These are phyloP conservation scores for Wickerhamomyces silvicola DNA, from an alignment of 805 yeast species.

Conservation along the genomic window DNA sequence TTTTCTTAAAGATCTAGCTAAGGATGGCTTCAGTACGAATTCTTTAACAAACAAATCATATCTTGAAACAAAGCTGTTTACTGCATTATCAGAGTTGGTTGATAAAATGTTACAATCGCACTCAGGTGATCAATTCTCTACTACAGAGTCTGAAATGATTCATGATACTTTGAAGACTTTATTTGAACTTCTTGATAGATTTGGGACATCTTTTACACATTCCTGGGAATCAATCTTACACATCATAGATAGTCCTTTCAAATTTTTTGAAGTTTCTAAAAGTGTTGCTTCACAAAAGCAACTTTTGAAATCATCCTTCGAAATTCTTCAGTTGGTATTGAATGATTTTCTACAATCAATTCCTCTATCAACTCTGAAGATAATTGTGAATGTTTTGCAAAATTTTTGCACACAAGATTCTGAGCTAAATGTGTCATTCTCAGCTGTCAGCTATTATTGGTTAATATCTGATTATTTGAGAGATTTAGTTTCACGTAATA, in stretches of 20 bases:
- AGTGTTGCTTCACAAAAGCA: conserved; percentile 18
- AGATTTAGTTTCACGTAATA: conserved; percentile 2
- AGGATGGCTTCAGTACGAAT: conserved; percentile 10
- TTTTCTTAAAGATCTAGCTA: conserved; percentile 32
- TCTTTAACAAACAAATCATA: conserved; percentile 6
- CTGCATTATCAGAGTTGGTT: conserved; percentile 41
- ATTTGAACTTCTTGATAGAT: conserved; percentile 69
- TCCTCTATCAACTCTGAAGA: conserved; percentile 57
- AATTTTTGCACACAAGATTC: conserved; percentile 63
- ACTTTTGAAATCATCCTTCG: conserved; percentile 66
- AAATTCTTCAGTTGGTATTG: conserved; percentile 72
- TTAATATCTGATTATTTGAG: conserved; percentile 72
- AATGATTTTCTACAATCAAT: conserved; percentile 77
- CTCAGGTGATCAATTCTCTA: conserved; percentile 29
- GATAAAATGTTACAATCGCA: conserved; percentile 30
- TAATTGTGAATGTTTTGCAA: conserved; percentile 64
- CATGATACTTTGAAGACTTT: conserved; percentile 56
- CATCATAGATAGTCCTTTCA: conserved; percentile 53
- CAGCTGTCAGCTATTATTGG: conserved; percentile 92
- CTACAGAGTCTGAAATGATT: conserved; percentile 64
- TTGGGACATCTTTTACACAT: conserved; percentile 52
- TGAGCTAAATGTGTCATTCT: conserved; percentile 84
- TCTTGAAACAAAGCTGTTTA: conserved; percentile 44
- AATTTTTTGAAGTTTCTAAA: conserved; percentile 25
- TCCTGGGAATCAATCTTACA: conserved; percentile 72